Base-by-base conservation (phyloP, 2,329 filamentous ascomycete genomes). In the Catunica adiposa region DNA sequence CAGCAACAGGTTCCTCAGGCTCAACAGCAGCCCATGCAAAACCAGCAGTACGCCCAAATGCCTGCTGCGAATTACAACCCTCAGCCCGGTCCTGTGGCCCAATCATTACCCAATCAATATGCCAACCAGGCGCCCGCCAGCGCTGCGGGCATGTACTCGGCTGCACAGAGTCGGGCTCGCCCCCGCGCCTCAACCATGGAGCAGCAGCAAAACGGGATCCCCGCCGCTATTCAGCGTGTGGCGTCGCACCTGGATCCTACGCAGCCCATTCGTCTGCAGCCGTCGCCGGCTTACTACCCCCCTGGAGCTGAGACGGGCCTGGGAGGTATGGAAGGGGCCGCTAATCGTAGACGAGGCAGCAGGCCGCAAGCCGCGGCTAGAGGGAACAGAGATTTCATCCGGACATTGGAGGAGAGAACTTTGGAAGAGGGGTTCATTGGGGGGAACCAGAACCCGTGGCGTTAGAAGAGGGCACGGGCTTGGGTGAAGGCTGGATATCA, bases 121-220 rank as follows among this genome's bases (percentile, higher is more conserved):
- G 76, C 69, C 6, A 70, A 69, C 56, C 56, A 58, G 50, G 48
- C 53, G 42, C 56, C 85, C 58, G 84, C 42, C 23, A 55, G 53
- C 37, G 56, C 56, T 25, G 56, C 56, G 11, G 56, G 56, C 8
- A 58, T 58, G 56, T 58, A 58, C 56, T 55, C 56, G 20, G 56
- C 56, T 82, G 54, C 79, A 66, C 65, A 26, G 66, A 87, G 62
- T 79, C 88, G 61, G 82, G 83, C 48, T 47, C 80, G 92, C 55
- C 90, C 95, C 69, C 82, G 92, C 59, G 89, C 92, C 42, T 92
- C 89, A 47, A 98, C 92, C 2, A 94, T 97, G 84, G 92, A 97
- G 64, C 87, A 92, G 66, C 87, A 94, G 64, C 85, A 89, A 64
- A 89, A 85, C 60, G 90, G 90, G 1, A 95, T 98, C 58, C 92